Evolutionary conservation across 352 stramenopile species (phyloP).

Genomic region (Pythium periplocum): DNA sequence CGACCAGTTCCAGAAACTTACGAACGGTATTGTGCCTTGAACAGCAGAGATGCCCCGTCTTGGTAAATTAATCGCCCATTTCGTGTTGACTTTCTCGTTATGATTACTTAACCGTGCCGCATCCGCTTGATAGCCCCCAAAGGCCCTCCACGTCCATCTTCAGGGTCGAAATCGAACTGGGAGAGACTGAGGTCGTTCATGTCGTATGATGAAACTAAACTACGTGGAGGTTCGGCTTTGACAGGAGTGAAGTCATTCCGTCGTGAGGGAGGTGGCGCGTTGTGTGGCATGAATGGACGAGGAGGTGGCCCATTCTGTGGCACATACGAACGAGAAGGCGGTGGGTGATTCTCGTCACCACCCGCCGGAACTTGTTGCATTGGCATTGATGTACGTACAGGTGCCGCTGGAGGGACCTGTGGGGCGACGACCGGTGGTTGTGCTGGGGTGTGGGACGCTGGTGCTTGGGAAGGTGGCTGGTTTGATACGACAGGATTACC

Average conservation of each 20-base stretch:
- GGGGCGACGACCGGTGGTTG: no score
- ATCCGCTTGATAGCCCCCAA: slow-evolving; percentile 32
- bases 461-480: neutral
- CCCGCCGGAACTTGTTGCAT: no score
- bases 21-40: slow-evolving; percentile 82
- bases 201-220: slow-evolving; percentile 30
- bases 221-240: slow-evolving; percentile 19
- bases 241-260: slow-evolving; percentile 21
- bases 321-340: slow-evolving; percentile 11
- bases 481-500: neutral
- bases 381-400: no score
- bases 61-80: neutral
- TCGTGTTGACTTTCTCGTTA: neutral
- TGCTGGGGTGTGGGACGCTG: neutral
- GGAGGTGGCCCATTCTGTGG: slow-evolving; percentile 41
- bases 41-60: neutral
- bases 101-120: slow-evolving; percentile 3
- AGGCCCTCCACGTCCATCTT: slow-evolving; percentile 10
- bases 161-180: slow-evolving; percentile 80
- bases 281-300: slow-evolving; percentile 22
- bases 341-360: slow-evolving; percentile 6
- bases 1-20: slow-evolving; percentile 92
- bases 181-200: slow-evolving; percentile 81
- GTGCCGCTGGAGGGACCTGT: no score
- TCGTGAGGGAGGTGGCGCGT: slow-evolving; percentile 43